Percentiles rank a stretch among this genome's conserved stretches.
Conservation (phyloP, 2,329 filamentous ascomycete species). For the Neonectria neomacrospora region DNA sequence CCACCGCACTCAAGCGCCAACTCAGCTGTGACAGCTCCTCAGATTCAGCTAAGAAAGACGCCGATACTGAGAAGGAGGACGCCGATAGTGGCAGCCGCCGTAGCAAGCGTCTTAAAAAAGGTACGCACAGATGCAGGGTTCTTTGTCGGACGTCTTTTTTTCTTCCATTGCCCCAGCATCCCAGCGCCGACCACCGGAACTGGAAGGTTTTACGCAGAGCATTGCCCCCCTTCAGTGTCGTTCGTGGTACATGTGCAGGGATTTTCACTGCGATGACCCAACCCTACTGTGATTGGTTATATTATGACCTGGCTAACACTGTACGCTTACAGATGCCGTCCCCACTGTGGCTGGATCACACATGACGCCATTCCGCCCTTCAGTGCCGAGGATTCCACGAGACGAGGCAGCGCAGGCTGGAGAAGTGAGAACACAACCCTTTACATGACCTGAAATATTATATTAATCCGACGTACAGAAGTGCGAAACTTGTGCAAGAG, state of each 20-base stretch:
- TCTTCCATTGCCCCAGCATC: constrained; percentile 15
- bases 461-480: constrained; percentile 55
- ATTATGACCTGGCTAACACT: constrained; percentile 34
- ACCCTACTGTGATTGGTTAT: constrained; percentile 35
- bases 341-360: constrained; percentile 95
- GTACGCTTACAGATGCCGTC: constrained; percentile 59
- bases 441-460: constrained; percentile 39
- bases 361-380: constrained; percentile 92
- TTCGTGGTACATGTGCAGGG: constrained; percentile 38
- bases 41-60: constrained; percentile 61
- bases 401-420: constrained; percentile 60
- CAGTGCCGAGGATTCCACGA: constrained; percentile 72
- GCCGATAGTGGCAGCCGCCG: constrained; percentile 76
- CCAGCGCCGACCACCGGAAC: constrained; percentile 30
- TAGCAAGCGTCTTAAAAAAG: constrained; percentile 91
- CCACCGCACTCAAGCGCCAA: constrained; percentile 80
- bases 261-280: constrained; percentile 40
- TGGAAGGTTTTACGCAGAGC: constrained; percentile 29
- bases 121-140: constrained; percentile 32
- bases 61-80: constrained; percentile 64
- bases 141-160: constrained; percentile 7
- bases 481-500: constrained; percentile 88
- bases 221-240: constrained; percentile 34
- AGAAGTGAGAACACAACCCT: constrained; percentile 49
- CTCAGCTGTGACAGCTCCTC: constrained; percentile 68